These are phyloP conservation scores for Vigna hirtella DNA, from an alignment of 306 rosid genomes.

Conservation along the genomic window DNA sequence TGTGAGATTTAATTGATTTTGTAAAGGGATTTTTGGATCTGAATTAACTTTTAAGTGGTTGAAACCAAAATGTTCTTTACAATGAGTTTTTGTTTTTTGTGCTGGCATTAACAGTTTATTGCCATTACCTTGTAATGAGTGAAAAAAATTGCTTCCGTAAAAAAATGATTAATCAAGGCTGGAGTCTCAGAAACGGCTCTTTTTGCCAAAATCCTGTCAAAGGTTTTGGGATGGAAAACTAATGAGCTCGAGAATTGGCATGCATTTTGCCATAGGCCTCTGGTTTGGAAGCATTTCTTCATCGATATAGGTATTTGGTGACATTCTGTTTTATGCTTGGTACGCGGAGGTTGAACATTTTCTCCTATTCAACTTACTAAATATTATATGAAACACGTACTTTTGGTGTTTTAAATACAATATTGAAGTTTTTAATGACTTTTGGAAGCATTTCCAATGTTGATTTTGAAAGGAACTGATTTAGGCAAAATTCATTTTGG, in stretches of 20 bases:
- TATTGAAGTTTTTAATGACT: no score
- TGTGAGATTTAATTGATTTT: background rate
- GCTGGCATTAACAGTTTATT: background rate
- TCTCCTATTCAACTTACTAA: background rate
- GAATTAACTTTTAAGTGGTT: background rate
- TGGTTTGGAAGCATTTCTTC: conserved; percentile 74
- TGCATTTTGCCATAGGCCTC: conserved; percentile 80
- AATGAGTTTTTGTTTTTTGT: background rate
- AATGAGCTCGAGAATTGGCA: conserved; percentile 93
- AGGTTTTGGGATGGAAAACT: conserved; percentile 65
- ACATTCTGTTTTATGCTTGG: background rate
- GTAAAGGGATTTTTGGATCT: background rate
- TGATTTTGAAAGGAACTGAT: background rate
- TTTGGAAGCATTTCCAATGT: background rate
- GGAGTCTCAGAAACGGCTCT: conserved; percentile 78
- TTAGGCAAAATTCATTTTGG: background rate
- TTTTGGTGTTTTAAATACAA: no score
- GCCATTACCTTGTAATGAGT: conserved; percentile 37
- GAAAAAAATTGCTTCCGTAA: conserved; percentile 55
- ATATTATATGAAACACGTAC: no score
- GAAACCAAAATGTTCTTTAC: background rate
- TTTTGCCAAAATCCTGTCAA: conserved; percentile 45
- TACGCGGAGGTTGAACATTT: background rate
- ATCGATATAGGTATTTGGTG: conserved; percentile 33
- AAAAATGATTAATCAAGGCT: conserved; percentile 74